phyloP scores from a whole-genome alignment of 331 rosid genomes.

The Rosa hybrid region DNA sequence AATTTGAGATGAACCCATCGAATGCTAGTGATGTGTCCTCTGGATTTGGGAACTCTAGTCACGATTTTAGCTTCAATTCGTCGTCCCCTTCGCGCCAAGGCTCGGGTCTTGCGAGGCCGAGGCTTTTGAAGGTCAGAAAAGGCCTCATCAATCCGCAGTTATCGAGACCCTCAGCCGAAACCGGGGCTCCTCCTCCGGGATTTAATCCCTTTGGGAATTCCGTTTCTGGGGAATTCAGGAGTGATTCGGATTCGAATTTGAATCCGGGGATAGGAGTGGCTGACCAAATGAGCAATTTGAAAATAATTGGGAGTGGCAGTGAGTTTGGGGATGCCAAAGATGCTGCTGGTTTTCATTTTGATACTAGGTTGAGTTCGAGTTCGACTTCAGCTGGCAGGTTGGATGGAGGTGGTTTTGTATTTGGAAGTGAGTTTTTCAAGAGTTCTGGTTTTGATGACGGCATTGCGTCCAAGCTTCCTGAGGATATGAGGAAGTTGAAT shows the following conservation, averaged over 20 bases:
- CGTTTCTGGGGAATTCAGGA: slow-evolving; percentile 20
- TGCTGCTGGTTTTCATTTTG: slow-evolving; percentile 14
- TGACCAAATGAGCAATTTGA: slow-evolving; percentile 55
- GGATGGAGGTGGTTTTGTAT: slow-evolving; percentile 15
- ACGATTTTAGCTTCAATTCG: slow-evolving; percentile 46
- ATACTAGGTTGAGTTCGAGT: slow-evolving; percentile 16
- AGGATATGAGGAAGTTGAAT: slow-evolving; percentile 50
- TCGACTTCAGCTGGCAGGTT: too few species aligned
- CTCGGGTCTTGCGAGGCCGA: slow-evolving; percentile 58
- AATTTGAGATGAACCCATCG: slow-evolving; percentile 42
- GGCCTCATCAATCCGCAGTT: slow-evolving; percentile 50
- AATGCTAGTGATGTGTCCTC: neutral
- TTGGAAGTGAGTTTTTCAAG: slow-evolving; percentile 16
- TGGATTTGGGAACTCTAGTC: too few species aligned
- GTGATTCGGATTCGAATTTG: slow-evolving; percentile 16
- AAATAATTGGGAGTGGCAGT: slow-evolving; percentile 33
- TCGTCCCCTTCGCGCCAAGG: slow-evolving; percentile 42
- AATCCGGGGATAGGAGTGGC: slow-evolving; percentile 33
- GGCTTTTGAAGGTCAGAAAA: slow-evolving; percentile 60
- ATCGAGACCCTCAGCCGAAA: slow-evolving; percentile 35
- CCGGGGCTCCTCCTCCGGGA: slow-evolving; percentile 17
- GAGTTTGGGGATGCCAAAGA: slow-evolving; percentile 41
- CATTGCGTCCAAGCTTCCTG: slow-evolving; percentile 44
- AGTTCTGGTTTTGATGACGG: slow-evolving; percentile 27
- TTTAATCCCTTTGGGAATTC: slow-evolving; percentile 57